Evolutionary conservation across 2,329 filamentous ascomycete genomes (phyloP).

Genomic region (Rhinocladiella similis): DNA sequence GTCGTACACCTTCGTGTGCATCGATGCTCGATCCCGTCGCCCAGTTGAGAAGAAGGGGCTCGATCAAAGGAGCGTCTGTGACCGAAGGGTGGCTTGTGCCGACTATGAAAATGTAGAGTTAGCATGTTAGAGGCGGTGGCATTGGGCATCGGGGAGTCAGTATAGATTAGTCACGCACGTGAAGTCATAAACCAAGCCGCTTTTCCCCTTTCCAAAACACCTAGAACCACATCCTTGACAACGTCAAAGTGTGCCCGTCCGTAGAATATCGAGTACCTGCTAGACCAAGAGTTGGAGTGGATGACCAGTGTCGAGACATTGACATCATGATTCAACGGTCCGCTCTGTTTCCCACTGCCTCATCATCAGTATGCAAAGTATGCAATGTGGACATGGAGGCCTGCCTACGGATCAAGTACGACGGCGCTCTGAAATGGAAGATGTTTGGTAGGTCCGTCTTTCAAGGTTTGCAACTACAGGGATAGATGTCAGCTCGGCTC

Average conservation of each 20-base stretch:
- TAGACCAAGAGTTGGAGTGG: slow-evolving; percentile 66
- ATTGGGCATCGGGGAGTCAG: neutral
- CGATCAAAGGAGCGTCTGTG: slow-evolving; percentile 66
- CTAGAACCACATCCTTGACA: slow-evolving; percentile 57
- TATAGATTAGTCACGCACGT: slow-evolving; percentile 4
- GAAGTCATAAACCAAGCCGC: slow-evolving; percentile 56
- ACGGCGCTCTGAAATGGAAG: slow-evolving; percentile 58
- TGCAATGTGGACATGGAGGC: neutral
- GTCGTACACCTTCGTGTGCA: slow-evolving; percentile 55
- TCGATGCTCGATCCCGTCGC: slow-evolving; percentile 63
- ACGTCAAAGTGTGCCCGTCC: slow-evolving; percentile 65
- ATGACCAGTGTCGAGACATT: slow-evolving; percentile 60
- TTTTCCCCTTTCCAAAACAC: slow-evolving; percentile 46
- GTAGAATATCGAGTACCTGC: slow-evolving; percentile 57
- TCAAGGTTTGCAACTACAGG: slow-evolving; percentile 30
- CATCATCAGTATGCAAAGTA: neutral
- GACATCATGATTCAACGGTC: slow-evolving; percentile 61
- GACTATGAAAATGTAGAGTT: slow-evolving; percentile 28
- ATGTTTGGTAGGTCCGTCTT: slow-evolving; percentile 44
- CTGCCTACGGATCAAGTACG: slow-evolving; percentile 57
- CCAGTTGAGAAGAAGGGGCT: slow-evolving; percentile 61
- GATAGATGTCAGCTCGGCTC: neutral
- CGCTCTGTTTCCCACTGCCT: slow-evolving; percentile 57
- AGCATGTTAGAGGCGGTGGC: neutral
- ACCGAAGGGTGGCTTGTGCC: slow-evolving; percentile 63